Conservation (phyloP, 2,329 filamentous ascomycete species). For the Fusarium algeriense region DNA sequence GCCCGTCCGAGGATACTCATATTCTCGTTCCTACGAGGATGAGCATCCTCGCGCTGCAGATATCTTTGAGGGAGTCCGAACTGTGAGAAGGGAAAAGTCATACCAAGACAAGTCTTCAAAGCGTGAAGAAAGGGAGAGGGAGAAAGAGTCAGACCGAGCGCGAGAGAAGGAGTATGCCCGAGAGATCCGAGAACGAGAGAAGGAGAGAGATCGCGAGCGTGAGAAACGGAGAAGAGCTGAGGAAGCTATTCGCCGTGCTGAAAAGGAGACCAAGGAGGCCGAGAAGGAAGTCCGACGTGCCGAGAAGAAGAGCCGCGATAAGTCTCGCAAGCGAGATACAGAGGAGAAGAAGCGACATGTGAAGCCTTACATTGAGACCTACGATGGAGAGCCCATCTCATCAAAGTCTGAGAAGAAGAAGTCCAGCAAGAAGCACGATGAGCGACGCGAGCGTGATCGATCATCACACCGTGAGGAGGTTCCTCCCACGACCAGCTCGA, state of each 20-base stretch:
- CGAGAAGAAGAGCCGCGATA: constrained; percentile 55
- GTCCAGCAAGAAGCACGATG: constrained; percentile 56
- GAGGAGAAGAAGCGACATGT: constrained; percentile 54
- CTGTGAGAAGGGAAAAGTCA: constrained; percentile 60
- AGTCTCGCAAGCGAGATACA: constrained; percentile 54
- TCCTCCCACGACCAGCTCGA: constrained; percentile 34
- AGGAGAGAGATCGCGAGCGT: constrained; percentile 45
- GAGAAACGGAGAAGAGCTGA: constrained; percentile 23
- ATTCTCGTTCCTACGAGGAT: constrained; percentile 61
- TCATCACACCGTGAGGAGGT: constrained; percentile 52
- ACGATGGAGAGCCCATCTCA: constrained; percentile 44
- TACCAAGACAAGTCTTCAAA: constrained; percentile 61
- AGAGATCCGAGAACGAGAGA: constrained; percentile 38
- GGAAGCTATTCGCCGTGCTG: constrained; percentile 40
- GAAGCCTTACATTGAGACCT: constrained; percentile 54
- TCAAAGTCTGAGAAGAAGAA: constrained; percentile 55
- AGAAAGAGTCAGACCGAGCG: constrained; percentile 53
- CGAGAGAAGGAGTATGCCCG: constrained; percentile 43
- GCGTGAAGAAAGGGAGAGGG: constrained; percentile 55
- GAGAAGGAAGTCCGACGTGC: constrained; percentile 51
- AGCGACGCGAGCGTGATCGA: constrained; percentile 53
- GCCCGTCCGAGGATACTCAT: constrained; percentile 51
- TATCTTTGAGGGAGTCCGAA: constrained; percentile 60
- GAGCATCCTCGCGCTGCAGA: constrained; percentile 55
- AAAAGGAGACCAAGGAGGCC: constrained; percentile 49